Evolutionary conservation across 2,329 filamentous ascomycete species (phyloP), one percentile per base, ranked within the genome.

Genomic region (Aspergillus versicolor): DNA sequence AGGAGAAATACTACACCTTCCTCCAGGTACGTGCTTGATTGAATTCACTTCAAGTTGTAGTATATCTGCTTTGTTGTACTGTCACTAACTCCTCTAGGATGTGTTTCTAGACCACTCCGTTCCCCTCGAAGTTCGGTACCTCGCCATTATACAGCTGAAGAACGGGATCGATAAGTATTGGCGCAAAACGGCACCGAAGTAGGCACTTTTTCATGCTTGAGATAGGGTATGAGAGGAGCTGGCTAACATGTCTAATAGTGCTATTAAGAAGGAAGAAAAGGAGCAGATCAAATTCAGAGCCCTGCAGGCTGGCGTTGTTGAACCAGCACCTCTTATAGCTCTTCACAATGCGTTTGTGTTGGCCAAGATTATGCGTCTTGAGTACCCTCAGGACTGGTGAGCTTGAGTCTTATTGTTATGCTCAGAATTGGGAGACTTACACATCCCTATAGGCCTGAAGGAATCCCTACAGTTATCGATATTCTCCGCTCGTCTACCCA

Each of bases 121-220:
- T 1, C 89, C 91, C 1, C 76, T 85, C 57, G 88, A 95, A 67
- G 84, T 93, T 52, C 89, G 94, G 60, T 92, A 96, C 68, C 86
- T 97, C 11, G 90, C 93, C 54, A 86, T 97, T 57, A 96, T 97
- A 64, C 90, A 96, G 71, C 82, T 99, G 53, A 97, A 97, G 73
- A 97, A 97, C 73, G 94, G 92, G 54, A 92, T 97, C 74, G 93
- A 97, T 72, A 92, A 89, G 71, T 91, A 92, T 74, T 99, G 94
- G 94, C 84, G 94, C 70, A 91, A 82, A 70, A 90, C 89, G 34
- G 86, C 90, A 49, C 84, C 89, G 56, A 86, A 88, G 70, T 83
- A 84, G 27, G 52, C n/a, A 73, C 61, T 22, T 44, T 24, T n/a
- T 8, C 30, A 24, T 49, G 38, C 44, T 22, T 19, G 27, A 13